These are phyloP conservation scores for Eucalyptus sp. DNA, from an alignment of 345 rosid genomes.

Conservation along the genomic window DNA sequence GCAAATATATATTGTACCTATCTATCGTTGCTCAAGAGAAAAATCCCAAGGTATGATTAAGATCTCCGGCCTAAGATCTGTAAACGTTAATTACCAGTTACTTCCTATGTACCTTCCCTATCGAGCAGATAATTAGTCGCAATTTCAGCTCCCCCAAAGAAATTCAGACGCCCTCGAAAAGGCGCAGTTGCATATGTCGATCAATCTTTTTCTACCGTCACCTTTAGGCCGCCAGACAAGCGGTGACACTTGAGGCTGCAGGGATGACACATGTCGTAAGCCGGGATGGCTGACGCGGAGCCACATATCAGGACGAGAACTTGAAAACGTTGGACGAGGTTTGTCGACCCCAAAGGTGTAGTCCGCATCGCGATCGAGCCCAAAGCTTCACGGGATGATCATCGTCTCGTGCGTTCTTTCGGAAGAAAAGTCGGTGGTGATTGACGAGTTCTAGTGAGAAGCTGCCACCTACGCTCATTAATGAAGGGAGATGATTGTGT, in stretches of 20 bases:
- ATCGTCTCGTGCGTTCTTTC: background rate
- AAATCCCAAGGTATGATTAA: background rate
- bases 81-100: background rate
- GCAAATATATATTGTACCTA: background rate
- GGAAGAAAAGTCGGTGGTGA: background rate
- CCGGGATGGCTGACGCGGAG: background rate
- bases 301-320: background rate
- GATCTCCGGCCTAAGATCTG: background rate
- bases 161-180: background rate
- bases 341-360: background rate
- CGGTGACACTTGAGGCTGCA: background rate
- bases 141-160: background rate
- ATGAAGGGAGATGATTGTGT: background rate
- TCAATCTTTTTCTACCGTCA: background rate
- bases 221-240: background rate
- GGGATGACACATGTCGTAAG: background rate
- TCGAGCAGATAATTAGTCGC: background rate
- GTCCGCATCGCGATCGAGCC: background rate
- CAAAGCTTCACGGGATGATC: background rate
- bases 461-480: background rate
- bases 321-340: background rate
- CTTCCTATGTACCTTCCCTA: background rate
- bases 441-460: background rate
- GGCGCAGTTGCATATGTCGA: background rate
- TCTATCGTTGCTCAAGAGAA: background rate